phyloP scores from a whole-genome alignment of 2,329 filamentous ascomycete species.

The Zarea fungicola region DNA sequence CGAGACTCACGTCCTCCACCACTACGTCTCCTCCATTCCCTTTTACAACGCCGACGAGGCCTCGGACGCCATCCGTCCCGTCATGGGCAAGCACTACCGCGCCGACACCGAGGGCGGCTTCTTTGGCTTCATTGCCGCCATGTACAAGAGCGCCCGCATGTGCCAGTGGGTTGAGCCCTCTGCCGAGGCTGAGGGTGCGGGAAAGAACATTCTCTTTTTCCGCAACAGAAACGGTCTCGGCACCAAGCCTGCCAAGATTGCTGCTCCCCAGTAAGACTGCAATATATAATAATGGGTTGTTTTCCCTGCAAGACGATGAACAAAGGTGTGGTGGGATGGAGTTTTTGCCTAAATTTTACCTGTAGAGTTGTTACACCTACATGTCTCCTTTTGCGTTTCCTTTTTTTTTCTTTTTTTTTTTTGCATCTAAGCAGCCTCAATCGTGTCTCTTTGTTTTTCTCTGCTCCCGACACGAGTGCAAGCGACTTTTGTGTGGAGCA shows the following conservation, averaged over 20 bases:
- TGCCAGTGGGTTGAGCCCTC: conserved; percentile 98
- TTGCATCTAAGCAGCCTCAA: conserved; percentile 5
- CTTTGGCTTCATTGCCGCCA: conserved; percentile 74
- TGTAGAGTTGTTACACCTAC: background rate
- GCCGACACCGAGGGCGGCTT: conserved; percentile 71
- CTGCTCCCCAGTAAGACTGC: conserved; percentile 7
- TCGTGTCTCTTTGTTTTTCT: background rate
- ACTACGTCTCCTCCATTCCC: conserved; percentile 93
- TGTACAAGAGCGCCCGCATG: conserved; percentile 76
- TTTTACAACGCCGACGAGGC: conserved; percentile 97
- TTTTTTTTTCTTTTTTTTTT: background rate
- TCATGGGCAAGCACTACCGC: conserved; percentile 97
- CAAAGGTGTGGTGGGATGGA: background rate
- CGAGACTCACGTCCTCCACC: conserved; percentile 96
- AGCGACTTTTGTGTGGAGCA: conserved; percentile 4
- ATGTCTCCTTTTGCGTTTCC: background rate
- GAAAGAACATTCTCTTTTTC: conserved; percentile 87
- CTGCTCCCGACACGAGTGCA: too few species aligned
- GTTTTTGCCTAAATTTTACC: background rate
- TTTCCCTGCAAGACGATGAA: background rate
- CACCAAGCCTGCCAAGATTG: conserved; percentile 32
- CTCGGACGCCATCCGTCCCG: conserved; percentile 83
- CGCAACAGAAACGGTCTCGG: conserved; percentile 89
- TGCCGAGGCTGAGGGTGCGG: conserved; percentile 71
- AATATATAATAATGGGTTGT: background rate